phyloP scores from a whole-genome alignment of 192 early-diverging fungal species.

The Irineochytrium annulatum region DNA sequence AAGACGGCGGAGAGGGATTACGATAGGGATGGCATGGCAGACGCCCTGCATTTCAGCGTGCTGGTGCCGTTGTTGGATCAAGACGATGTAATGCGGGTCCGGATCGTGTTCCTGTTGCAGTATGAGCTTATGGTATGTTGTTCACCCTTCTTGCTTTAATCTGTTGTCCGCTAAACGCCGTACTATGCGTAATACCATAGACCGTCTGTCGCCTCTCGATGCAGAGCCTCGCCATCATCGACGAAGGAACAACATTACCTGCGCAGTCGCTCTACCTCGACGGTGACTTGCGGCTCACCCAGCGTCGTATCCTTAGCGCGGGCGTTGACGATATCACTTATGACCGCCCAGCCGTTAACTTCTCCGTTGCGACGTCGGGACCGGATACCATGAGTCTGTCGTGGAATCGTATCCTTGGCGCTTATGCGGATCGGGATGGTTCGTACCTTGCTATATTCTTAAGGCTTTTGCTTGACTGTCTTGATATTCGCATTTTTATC shows the following conservation, averaged over 20 bases:
- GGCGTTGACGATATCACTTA: constrained; percentile 20
- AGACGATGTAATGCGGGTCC: constrained; percentile 20
- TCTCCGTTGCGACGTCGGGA: background rate
- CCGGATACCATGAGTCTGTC: background rate
- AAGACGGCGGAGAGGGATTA: constrained; percentile 33
- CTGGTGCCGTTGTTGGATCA: constrained; percentile 16
- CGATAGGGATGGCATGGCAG: constrained; percentile 33
- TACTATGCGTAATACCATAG: constrained; percentile 2
- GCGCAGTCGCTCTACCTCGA: constrained; percentile 18
- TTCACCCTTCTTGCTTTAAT: background rate
- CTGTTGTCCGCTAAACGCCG: no score
- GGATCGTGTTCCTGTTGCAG: constrained; percentile 28
- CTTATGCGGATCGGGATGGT: constrained; percentile 35
- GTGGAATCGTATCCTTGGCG: constrained; percentile 18
- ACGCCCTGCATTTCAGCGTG: constrained; percentile 27
- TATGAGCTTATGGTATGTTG: constrained; percentile 23
- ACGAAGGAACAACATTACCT: constrained; percentile 18
- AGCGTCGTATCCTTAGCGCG: constrained; percentile 23
- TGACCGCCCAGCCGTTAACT: constrained; percentile 23
- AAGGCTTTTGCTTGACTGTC: constrained; percentile 6
- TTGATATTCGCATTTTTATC: constrained; percentile 2
- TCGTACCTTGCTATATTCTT: constrained; percentile 7
- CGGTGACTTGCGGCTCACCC: constrained; percentile 29
- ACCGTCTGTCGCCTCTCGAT: constrained; percentile 21
- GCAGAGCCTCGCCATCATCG: constrained; percentile 26